Base-by-base conservation (phyloP, 208 protist genomes). In the Spongospora subterranea region DNA sequence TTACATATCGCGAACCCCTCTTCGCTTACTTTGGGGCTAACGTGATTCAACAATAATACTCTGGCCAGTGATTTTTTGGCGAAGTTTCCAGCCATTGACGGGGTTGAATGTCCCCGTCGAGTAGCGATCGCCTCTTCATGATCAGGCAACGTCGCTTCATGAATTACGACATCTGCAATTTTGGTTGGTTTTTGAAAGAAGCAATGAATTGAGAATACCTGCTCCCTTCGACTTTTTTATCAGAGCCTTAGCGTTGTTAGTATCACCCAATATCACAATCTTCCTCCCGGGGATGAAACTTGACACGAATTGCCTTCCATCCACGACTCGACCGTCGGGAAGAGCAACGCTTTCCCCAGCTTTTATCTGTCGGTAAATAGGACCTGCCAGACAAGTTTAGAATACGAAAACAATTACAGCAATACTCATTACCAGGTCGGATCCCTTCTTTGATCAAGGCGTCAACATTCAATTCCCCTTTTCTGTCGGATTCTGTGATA, bases 211-310 rank as follows among this genome's bases (percentile, higher is more conserved):
- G 50, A 6, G 11, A 35, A 82, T 35, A 82, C 71, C 71, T 20
- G 71, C 71, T 6, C 71, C 71, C 35, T 82, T 35, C 71, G 71
- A 6, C 40, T 82, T 82, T 20, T 82, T 43, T 6, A 82, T 35
- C 71, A 82, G n/a, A n/a, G 6, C 35, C 6, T 82, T n/a, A 43
- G 71, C 71, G 35, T 82, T 82, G 40, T 45, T 45, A 35, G 71
- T 82, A n/a, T 82, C 71, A 6, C 71, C 71, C 17, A 82, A 43
- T 6, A 82, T 82, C 17, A 35, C 71, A 82, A 82, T 82, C 71
- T 82, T 82, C 40, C 71, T 35, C 13, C 71, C 71, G 6, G 71
- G 71, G 35, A 82, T 82, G 17, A 35, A 20, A 43, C 71, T 43
- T 20, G n/a, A 6, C 71, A 82, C 71, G 71, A 45, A 82, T 20